Base-by-base conservation (phyloP, 2,329 filamentous ascomycete species). In the Cladosporium austrohemisphaericum region DNA sequence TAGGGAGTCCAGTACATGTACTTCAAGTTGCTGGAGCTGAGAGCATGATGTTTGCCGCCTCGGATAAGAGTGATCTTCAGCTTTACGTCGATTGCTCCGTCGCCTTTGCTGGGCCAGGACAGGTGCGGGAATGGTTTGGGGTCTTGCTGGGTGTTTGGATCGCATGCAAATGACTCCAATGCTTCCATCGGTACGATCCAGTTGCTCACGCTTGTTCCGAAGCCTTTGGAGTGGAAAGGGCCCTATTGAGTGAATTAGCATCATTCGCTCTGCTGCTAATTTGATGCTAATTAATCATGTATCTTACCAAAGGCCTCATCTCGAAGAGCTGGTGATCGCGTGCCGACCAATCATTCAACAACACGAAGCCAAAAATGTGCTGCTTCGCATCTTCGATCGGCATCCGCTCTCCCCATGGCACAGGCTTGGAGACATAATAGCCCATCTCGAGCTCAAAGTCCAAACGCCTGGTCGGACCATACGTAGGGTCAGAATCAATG, bases 141-240 rank as follows among this genome's bases (percentile, higher is more conserved):
- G 41, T 62, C 55, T 37, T 65, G 61, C 16, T 49, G 52, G 2
- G 61, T 56, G 23, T 61, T 54, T 18, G 59, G 56, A 3, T 52
- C 18, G 16, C 56, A 60, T n/a, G 59, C 52, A 50, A 65, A 68
- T 4, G 61, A 56, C 50, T 67, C 65, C n/a, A 85, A 60, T 0
- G 82, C 81, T 28, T 83, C 80, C 1, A 79, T 66, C 0, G 79
- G 81, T 3, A 84, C 63, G 10, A 84, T 67, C 81, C 81, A 85
- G 0, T 81, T 79, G 0, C 76, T 79, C 18, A 85, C 76, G 0
- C 72, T 74, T 0, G 80, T 84, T 5, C 72, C 75, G 35, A 83
- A 81, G 25, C 74, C 76, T 61, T 85, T 85, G 2, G 75, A 73
- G 43, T 83, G 81, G 45, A 84, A 72, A 0, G 81, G 81, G 8